Evolutionary conservation across 495 filamentous ascomycete genomes (phyloP), one percentile per base, ranked within the genome.

Genomic region (Trichocladium uniseriatum): DNA sequence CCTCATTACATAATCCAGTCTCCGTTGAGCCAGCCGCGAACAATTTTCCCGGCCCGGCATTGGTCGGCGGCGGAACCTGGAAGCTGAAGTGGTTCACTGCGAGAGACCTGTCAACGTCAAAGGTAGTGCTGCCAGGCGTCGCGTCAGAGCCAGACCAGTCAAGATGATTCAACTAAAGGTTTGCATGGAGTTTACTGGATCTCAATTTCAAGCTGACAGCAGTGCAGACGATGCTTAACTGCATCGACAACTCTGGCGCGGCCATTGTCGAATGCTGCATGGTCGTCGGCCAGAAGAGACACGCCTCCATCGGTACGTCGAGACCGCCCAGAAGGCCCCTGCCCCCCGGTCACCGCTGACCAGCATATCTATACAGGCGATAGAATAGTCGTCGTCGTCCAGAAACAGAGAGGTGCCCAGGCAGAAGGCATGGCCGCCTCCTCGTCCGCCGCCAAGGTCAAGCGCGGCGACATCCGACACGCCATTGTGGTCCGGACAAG

Each of bases 191-290:
- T 5, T 18, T 13, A 3, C 20, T n/a, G 8, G 8, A n/a, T n/a
- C 22, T 9, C 6, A 0, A 2, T 6, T 18, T 8, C 19, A 16
- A 38, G 44, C 58, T 65, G 27, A 56, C 57, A 29, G 22, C 9
- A n/a, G 5, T 20, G 18, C 64, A 99, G 94, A 87, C 90, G 69
- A 86, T 99, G 84, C 77, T 97, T 53, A 96, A 89, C 67, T 97
- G 94, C 81, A 96, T 99, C 81, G 94, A 99, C 83, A 99, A 99
- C 77, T 96, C 94, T 42, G 94, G 94, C 63, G 94, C 94, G 59
- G 90, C 94, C 51, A 70, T 99, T 56, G 94, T 97, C 71, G 94
- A 99, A 71, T 99, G 94, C 71, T 85, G 86, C 61, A 81, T 87
- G 63, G 86, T 97, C 39, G 68, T 97, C 56, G 86, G 84, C 64